Evolutionary conservation across 768 basidiomycete species (phyloP), one percentile per base, ranked within the genome.

Genomic region (Suillus subalutaceus): DNA sequence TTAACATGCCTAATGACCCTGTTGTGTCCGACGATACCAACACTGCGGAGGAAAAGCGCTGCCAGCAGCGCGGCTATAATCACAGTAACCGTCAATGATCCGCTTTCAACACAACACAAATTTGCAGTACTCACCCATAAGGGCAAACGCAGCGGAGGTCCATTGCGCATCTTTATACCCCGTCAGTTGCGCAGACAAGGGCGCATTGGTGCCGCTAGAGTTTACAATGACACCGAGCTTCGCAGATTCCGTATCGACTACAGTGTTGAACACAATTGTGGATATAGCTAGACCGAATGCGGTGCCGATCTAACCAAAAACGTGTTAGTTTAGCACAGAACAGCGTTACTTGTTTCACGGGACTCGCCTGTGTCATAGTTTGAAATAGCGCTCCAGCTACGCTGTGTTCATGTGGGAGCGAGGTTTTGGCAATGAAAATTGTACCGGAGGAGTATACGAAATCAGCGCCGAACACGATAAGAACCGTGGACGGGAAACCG

Each of bases 331-430:
- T 61, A 32, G 23, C 7, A 48, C 9, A 38, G 15, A 52, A 61
- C 38, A 43, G 1, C 23, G 44, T 43, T 12, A 6, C 16, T 38
- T 18, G 40, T 4, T 26, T 41, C 8, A 12, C 23, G 62, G 26
- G 6, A 71, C 77, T 65, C 64, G 88, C 88, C 79, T 90, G 89
- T 6, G 85, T 89, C 85, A 94, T 87, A 1, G 92, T 92, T 72
- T 91, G 90, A 75, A 93, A 93, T 32, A 93, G 66, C 12, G 87
- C 91, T 3, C 90, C 91, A 6, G 88, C 87, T 6, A 93, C 80
- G 75, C 87, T 88, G 75, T 94, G 92, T 70, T 94, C 92, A 63
- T 89, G 82, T 3, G 86, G 87, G 1, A 83, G 74, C 2, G 86
- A 83, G 12, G 90, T 81, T 70, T 88, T 89, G 3, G 26, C 26